Evolutionary conservation across 805 yeast species (phyloP).

Genomic region (Starmerella powellii): DNA sequence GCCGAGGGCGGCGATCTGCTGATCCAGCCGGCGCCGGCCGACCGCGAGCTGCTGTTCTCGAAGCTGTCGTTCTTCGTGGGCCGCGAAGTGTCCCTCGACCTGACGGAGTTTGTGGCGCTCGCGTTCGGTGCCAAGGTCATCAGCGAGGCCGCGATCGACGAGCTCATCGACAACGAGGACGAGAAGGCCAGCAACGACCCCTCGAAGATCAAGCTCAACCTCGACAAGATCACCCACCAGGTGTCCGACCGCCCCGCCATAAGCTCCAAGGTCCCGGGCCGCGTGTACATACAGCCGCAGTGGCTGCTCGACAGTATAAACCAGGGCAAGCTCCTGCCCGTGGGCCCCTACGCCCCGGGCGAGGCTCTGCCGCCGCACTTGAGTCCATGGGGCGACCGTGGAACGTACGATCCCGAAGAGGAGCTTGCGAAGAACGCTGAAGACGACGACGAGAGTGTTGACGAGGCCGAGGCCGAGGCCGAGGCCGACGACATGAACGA

Average conservation of each 20-base stretch:
- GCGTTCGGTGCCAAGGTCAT: conserved; percentile 78
- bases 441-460: conserved; percentile 36
- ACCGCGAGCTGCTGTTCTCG: conserved; percentile 40
- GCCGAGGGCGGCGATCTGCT: conserved; percentile 41
- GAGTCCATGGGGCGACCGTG: conserved; percentile 98
- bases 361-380: conserved; percentile 92
- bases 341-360: conserved; percentile 80
- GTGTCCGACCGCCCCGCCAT: conserved; percentile 85
- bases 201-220: conserved; percentile 37
- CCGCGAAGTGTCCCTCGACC: conserved; percentile 89
- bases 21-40: conserved; percentile 43
- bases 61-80: conserved; percentile 76
- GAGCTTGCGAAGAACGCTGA: conserved; percentile 32
- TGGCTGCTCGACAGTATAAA: conserved; percentile 93
- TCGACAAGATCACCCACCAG: conserved; percentile 76
- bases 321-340: conserved; percentile 61
- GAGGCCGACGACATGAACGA: conserved; percentile 41
- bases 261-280: conserved; percentile 64
- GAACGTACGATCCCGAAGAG: conserved; percentile 62
- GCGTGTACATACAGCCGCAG: conserved; percentile 94
- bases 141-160: conserved; percentile 81
- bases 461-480: conserved; percentile 38
- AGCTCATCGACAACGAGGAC: conserved; percentile 40
- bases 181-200: conserved; percentile 33
- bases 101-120: conserved; percentile 73